Evolutionary conservation across 2,329 filamentous ascomycete species (phyloP), one percentile per base, ranked within the genome.

Genomic region (Beauveria medogensis): DNA sequence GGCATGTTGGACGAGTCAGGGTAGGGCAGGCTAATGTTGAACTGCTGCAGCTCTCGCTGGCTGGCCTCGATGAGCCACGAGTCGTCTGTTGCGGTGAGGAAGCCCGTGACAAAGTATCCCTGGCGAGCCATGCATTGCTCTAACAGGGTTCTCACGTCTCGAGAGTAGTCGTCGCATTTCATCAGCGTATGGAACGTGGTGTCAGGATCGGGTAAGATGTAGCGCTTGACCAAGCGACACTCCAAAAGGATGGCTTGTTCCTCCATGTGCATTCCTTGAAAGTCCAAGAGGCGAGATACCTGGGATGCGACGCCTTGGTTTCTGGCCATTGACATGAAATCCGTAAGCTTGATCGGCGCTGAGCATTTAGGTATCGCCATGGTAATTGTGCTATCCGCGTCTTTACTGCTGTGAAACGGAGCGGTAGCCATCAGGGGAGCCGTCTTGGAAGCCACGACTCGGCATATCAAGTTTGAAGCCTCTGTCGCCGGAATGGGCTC

Each of bases 71-170:
- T 48, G 1, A 61, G 46, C 59, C 59, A 61, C 0, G 54, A 40
- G 47, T 58, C 60, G 24, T 59, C 55, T 2, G 60, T 59, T 3
- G 46, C 55, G 10, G 60, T 62, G 6, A 62, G 55, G 26, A 59
- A 59, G 1, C 60, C 60, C 2, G 60, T 62, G 30, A 62, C 48
- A 34, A 62, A 58, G 55, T 59, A 59, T 0, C 48, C 60, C 41
- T 59, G 55, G 8, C 60, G 50, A 9, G 47, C 53, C 9, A 55
- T 43, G 43, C 55, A 54, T 8, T 48, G 48, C 22, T 59, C 55
- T 6, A 62, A 14, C 1, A 62, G 50, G 6, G 54, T 18, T 3
- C 41, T 28, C 2, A 62, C 60, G 20, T 62, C 55, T 16, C 37
- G n/a, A 24, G 55, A 48, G 51, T 59, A 59, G 44, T 37, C 30